These are phyloP conservation scores for Triticum aestivum DNA, from an alignment of 176 grass and related monocot species.

Conservation along the genomic window IWGSC_CS_RefSeq_v2.1 NC_057809.1:492816293-492816792, in stretches of 20 bases:
- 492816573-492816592: not conserved
- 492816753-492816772: slow-evolving; percentile 23
- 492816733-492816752: slow-evolving; percentile 29
- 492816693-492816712: slow-evolving; percentile 19
- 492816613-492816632: slow-evolving; percentile 7
- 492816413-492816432: not conserved
- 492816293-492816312: not conserved
- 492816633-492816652: slow-evolving; percentile 49
- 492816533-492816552: not conserved
- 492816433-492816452: not conserved
- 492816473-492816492: not conserved
- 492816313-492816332: no score
- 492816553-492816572: not conserved
- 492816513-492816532: slow-evolving; percentile 1
- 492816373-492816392: not conserved
- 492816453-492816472: not conserved
- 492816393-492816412: not conserved
- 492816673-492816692: slow-evolving; percentile 25
- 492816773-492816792: slow-evolving; percentile 22
- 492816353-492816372: not conserved
- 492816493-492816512: not conserved
- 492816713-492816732: slow-evolving; percentile 44
- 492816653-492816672: slow-evolving; percentile 44
- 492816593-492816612: not conserved
- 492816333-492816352: no score